Base-by-base conservation (phyloP, 768 basidiomycete genomes). In the Melanogaster broomeanus region DNA sequence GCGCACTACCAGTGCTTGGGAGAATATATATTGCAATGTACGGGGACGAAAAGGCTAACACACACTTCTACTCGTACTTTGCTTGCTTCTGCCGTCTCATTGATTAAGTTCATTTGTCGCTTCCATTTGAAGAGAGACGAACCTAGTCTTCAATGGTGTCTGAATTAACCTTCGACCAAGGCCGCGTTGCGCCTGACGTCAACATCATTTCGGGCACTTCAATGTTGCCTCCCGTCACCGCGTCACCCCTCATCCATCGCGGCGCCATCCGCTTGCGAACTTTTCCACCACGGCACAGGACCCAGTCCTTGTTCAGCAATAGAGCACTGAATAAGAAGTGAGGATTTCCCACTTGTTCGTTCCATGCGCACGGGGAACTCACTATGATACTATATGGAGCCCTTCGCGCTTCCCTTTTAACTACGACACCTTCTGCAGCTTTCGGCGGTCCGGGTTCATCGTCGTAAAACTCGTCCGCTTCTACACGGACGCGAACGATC, bases 361-460 rank as follows among this genome's bases (percentile, higher is more conserved):
- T 11, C 35, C 9, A 12, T 51, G 33, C 33, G 39, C n/a, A 45
- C 42, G 19, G 3, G 10, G 33, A 25, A 52, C 87, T 56, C 58
- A 91, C 90, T 12, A 80, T 78, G 42, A 93, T 76, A 24, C 79
- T 83, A 70, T 90, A 93, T 3, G 88, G 87, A 3, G 87, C 75
- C 63, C 72, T 65, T 25, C 72, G 74, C 6, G 62, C 68, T 54
- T 84, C 84, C 38, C 68, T 69, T 57, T 75, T 74, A 3, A 82
- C 74, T 43, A 76, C 74, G 2, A 88, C 83, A 1, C 88, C 90
- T 44, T 90, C 88, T 0, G 77, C 69, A 39, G 83, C 84, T 61
- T 86, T 89, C 1, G 87, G 86, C 0, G 90, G 90, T 1, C 91
- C 90, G 2, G 90, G 90, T 53, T 92, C 90, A 57, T 90, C 88